Evolutionary conservation across 2,329 filamentous ascomycete genomes (phyloP), one percentile per base, ranked within the genome.

Genomic region (Sodiomyces alkalinus): DNA sequence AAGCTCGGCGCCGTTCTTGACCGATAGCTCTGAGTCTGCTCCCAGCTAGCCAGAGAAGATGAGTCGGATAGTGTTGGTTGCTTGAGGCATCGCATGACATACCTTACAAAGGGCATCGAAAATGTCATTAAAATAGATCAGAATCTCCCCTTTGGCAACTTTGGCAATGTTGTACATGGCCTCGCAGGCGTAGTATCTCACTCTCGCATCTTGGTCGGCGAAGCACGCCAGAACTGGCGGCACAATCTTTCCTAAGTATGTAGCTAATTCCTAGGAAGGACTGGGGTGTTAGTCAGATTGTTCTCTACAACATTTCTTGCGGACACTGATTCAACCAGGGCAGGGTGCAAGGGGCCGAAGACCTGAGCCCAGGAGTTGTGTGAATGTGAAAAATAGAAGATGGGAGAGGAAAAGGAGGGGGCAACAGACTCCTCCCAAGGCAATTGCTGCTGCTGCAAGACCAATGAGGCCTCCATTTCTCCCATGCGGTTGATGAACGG

Each of bases 121-220:
- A 38, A 98, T 90, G 45, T 92, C 80, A 55, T 98, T 98, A 56
- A 98, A 98, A 61, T 93, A 98, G 22, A 92, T 71, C 39, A 98
- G 56, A 13, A 98, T 90, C 55, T 98, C 90, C 20, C 92, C 90
- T 56, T 98, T 98, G 35, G 87, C 90, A 26, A 98, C 90, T 58
- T 98, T 98, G 47, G 90, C 86, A 48, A 98, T 98, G 55, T 98
- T 98, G 59, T 98, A 98, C 90, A 98, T 98, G 53, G 86, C 92
- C 60, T 98, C 90, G 56, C 90, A 98, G 15, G 90, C 90, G 56
- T 98, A 98, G 53, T 98, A 98, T 39, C 90, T 73, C 18, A 96
- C 90, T 33, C 90, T 73, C 17, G 90, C 86, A 77, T 98, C 90
- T 60, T 96, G 90, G 43, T 98, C 92, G 33, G 81, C 82, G 55